These are phyloP conservation scores for Mediolabrus comicus DNA, from an alignment of 108 stramenopile genomes.

Conservation along the genomic window DNA sequence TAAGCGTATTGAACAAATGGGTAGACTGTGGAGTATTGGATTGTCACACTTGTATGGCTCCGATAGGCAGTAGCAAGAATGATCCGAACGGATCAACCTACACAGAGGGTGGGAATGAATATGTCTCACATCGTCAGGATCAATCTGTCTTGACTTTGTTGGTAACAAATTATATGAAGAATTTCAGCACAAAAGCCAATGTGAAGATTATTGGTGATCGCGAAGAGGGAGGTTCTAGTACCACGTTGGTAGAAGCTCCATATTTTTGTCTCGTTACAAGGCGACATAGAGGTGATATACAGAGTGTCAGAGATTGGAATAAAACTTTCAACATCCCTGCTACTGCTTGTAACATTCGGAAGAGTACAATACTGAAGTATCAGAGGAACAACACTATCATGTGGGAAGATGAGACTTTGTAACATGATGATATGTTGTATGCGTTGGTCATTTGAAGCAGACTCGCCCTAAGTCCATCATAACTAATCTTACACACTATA, in stretches of 20 bases:
- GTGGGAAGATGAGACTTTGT: background rate
- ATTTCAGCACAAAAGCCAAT: background rate
- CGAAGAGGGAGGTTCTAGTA: background rate
- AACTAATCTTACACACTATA: no score
- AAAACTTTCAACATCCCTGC: background rate
- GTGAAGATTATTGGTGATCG: background rate
- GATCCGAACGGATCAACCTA: background rate
- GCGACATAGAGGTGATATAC: background rate
- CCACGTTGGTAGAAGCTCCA: background rate
- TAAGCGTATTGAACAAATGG: background rate
- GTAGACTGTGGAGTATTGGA: background rate
- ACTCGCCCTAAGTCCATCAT: no score
- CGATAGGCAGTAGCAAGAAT: background rate
- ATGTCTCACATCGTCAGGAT: background rate
- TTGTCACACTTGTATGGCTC: background rate
- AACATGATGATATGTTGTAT: no score
- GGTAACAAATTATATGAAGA: background rate
- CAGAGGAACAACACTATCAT: background rate
- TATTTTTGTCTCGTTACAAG: background rate
- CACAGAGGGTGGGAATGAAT: background rate
- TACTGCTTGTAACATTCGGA: background rate
- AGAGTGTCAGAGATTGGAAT: background rate
- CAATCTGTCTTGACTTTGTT: background rate
- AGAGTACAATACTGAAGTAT: background rate
- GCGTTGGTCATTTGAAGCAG: no score